Base-by-base conservation (phyloP, 2,329 filamentous ascomycete genomes). In the Penicillium sp. region DNA sequence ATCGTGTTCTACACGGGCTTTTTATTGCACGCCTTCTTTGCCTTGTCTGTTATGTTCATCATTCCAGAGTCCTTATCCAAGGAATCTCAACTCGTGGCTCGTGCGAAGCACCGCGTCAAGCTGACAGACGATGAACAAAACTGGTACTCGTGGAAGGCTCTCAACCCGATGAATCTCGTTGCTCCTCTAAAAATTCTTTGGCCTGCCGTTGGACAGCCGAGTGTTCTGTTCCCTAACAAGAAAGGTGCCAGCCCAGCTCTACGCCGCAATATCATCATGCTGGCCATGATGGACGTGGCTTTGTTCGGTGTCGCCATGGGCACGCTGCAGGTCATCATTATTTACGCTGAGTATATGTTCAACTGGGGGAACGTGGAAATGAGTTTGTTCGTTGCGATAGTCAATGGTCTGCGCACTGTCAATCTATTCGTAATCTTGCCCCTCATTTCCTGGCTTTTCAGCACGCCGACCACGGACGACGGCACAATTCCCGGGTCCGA, bases 31-130 rank as follows among this genome's bases (percentile, higher is more conserved):
- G 51, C 82, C 2, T 75, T 86, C 56, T 96, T 95, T 75, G 85
- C 95, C 49, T 31, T 88, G 1, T 89, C 89, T 67, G 78, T 95
- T 26, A 70, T 82, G 5, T 79, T 94, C 44, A 64, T 89, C 27
- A 81, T 96, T 2, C 94, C 94, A 0, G 94, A 99, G 69, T 97
- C 92, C 0, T 75, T 97, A 0, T 89, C 89, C 7, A 83, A 85
- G 68, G 84, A 85, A 55, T 85, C 89, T 5, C 91, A 93, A 71
- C 69, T 82, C 26, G 73, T 81, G 3, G 92, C 92, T 0, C 84
- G 85, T 12, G 86, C 91, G 55, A 90, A 88, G 67, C 81, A 89
- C 66, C 75, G 71, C 1, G 64, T 73, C 42, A 79, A 77, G 37
- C 68, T 70, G 27, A 53, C 60, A 15, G 70, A 72, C 4, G 67